Base-by-base conservation (phyloP, 495 filamentous ascomycete species). In the Chlorociboria aeruginascens region DNA sequence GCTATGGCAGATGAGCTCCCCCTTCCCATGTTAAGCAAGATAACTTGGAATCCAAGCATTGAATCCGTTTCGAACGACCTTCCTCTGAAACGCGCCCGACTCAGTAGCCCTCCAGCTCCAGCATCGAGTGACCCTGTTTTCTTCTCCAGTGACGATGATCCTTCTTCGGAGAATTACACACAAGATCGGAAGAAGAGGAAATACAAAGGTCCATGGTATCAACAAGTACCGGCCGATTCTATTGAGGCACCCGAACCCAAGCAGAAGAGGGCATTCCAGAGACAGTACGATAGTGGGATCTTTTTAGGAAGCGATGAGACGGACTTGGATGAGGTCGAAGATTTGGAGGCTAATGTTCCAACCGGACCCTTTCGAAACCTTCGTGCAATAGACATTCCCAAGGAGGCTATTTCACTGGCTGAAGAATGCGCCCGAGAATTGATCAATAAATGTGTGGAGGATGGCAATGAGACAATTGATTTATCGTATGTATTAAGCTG, bases 91-190 rank as follows among this genome's bases (percentile, higher is more conserved):
- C 71, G 69, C 35, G 50, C 48, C 35, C 63, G 66, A 48, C 46
- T 53, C 39, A 55, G 38, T 43, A 53, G 52, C 52, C 61, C 56
- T 45, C 20, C 60, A 33, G 56, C n/a, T n/a, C 61, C 60, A 33
- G 56, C 67, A 29, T 86, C 84, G 28, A 87, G 82, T 55, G 84
- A 88, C 54, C 81, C 82, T 3, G 78, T 83, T 9, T 57, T 86
- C 4, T 89, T 89, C 64, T 86, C 82, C 0, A 86, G 82, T 52
- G 85, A 89, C 50, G 85, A 89, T 51, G 75, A 83, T 38, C 81
- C 82, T 7, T 72, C 75, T 0, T 55, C 84, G n/a, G 83, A 87
- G 50, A 83, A 86, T 50, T 87, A 89, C 60, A 53, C 57, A 0
- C 58, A 72, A 35, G 70, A 63, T 3, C 64, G 64, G 16, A 71